Evolutionary conservation across 805 yeast genomes (phyloP), one percentile per base, ranked within the genome.

Genomic region (Metschnikowia lochheadii): DNA sequence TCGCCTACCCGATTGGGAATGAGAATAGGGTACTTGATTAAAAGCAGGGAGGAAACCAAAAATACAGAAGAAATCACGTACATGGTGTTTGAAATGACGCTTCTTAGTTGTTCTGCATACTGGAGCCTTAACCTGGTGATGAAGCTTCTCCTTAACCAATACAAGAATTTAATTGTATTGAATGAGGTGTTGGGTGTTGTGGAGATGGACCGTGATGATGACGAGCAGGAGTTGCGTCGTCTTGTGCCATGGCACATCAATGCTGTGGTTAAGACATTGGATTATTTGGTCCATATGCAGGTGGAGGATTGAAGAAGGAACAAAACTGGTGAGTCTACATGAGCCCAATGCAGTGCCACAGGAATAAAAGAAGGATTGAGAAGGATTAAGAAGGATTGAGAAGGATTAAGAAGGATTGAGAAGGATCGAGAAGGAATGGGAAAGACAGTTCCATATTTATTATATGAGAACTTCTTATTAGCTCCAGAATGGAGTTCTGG

Each of bases 171-270:
- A 43, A 77, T 82, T 1, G 68, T 66, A 6, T 62, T 76, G 54
- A 69, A 68, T 45, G 74, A 70, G 45, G 59, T 72, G n/a, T 61
- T 77, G 50, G 73, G 79, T 14, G 42, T 51, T 1, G 53, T 42
- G 36, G 55, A 55, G 44, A 44, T 42, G 13, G 41, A 52, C 21
- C 31, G 26, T 3, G 13, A 33, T 11, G 31, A 15, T 18, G 53
- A 46, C 7, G 43, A 37, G 32, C 46, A 11, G 38, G 55, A 36
- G 21, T 52, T 56, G 14, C 47, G 51, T 7, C 40, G 79, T 0
- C 66, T 83, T 36, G 71, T 82, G 2, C 95, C 95, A 23, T 84
- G 90, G 85, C 92, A 87, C 63, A 76, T 87, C 21, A 66, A 79
- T 13, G 83, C 89, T 0, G 94, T 87, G 10, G 74, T 79, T 31